Percentiles rank a stretch among this genome's conserved stretches.
phyloP scores from a whole-genome alignment of 1,284 basidiomycete species.

The Trametes pubescens region DNA sequence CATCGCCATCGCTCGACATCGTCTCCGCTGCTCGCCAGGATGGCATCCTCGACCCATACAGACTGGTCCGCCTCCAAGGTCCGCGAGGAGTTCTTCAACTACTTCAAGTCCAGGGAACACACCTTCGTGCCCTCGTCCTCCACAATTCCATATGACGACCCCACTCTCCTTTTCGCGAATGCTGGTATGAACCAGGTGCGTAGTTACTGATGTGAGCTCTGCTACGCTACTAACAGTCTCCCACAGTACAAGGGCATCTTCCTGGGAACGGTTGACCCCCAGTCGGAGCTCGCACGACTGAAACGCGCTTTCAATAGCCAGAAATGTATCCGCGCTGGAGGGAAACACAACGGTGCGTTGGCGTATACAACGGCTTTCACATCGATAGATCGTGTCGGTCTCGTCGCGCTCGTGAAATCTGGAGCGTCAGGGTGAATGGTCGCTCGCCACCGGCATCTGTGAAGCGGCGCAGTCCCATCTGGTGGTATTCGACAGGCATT shows the following conservation, averaged over 20 bases:
- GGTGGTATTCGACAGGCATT: too few relatives aligned
- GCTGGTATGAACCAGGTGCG: slow-evolving; percentile 94
- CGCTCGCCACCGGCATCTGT: too few relatives aligned
- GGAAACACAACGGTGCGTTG: slow-evolving; percentile 92
- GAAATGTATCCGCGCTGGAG: slow-evolving; percentile 97
- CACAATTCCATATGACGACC: slow-evolving; percentile 97
- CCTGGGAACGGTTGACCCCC: slow-evolving; percentile 94
- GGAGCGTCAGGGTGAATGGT: too few relatives aligned
- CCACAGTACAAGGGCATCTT: slow-evolving; percentile 96
- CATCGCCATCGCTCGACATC: slow-evolving; percentile 31
- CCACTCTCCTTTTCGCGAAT: slow-evolving; percentile 97
- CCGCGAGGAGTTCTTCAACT: slow-evolving; percentile 80
- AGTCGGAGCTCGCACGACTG: slow-evolving; percentile 87
- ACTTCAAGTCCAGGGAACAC: slow-evolving; percentile 84
- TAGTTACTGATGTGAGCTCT: slow-evolving; percentile 8
- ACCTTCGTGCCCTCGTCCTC: slow-evolving; percentile 94
- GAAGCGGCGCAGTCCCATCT: too few relatives aligned
- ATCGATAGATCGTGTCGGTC: too few relatives aligned
- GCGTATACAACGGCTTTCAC: too few relatives aligned
- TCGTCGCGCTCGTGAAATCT: too few relatives aligned
- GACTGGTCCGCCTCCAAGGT: slow-evolving; percentile 78
- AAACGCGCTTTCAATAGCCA: slow-evolving; percentile 96
- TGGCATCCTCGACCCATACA: slow-evolving; percentile 23
- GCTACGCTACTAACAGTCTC: slow-evolving; percentile 19
- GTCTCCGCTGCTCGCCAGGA: slow-evolving; percentile 24